Evolutionary conservation across 164 flowering plant species (phyloP), one percentile per base, ranked within the genome.

Genomic region (Liquidambar formosana): DNA sequence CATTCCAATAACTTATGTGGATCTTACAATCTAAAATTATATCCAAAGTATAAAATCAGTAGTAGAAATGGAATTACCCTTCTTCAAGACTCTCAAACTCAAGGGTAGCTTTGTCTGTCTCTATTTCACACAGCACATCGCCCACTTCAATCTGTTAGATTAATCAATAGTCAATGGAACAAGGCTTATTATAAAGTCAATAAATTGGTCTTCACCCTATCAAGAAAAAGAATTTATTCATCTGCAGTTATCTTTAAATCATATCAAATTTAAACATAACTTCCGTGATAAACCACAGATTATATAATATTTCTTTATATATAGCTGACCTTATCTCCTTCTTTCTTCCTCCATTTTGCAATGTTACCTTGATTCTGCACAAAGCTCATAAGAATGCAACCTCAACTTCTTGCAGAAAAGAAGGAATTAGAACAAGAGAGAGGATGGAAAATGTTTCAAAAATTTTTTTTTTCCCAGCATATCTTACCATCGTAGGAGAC

Each of bases 91-190:
- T 70, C 76, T 95, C 99, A 79, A 87, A 91, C 75, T 95, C 99
- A 70, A 95, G 73, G 2, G 99, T 92, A 43, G 99, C 99, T 81
- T 95, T 95, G 74, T 95, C 97, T 0, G 99, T 95, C 79, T 95
- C 99, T 79, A 94, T 92, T 76, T 91, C 97, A 75, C 99, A 94
- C 49, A 92, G 65, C 49, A 94, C 83, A 75, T 94, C 99, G 57
- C 99, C 98, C 70, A 84, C 90, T 77, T 82, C 96, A 78, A 94
- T 92, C 97, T 94, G 90, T 73, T 59, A 63, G 48, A 79, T 58
- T 44, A 79, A 57, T 61, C 75, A 69, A 56, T 14, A 58, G 56
- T 63, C 44, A 65, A 67, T 56, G 70, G 25, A 57, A 63, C 12
- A 44, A 10, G 51, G 45, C 16, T 48, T 57, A 59, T 6, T 33